Percentiles rank a stretch among this genome's conserved stretches.
phyloP scores from a whole-genome alignment of 2,329 filamentous ascomycete genomes.

The Bipolaris oryzae region DNA sequence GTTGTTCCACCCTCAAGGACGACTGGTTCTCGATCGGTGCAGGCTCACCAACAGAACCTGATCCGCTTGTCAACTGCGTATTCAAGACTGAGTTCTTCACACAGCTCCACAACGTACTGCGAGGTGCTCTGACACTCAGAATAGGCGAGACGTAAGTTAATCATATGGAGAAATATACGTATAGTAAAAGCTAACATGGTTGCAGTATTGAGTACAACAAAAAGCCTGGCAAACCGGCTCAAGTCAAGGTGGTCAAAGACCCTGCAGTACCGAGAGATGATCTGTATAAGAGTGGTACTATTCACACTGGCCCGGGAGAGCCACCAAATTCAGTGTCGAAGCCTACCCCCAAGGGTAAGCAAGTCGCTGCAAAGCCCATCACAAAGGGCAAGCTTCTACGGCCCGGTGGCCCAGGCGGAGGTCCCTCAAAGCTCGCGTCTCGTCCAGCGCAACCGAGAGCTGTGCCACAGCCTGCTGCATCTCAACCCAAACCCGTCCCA shows the following conservation, averaged over 20 bases:
- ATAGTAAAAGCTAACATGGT: constrained; percentile 29
- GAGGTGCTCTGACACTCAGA: constrained; percentile 79
- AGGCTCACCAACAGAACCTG: constrained; percentile 87
- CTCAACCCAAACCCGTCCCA: constrained; percentile 56
- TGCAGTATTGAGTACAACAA: constrained; percentile 87
- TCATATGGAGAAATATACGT: background rate
- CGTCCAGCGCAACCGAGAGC: constrained; percentile 51
- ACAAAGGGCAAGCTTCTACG: constrained; percentile 91
- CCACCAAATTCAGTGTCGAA: constrained; percentile 79
- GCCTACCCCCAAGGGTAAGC: constrained; percentile 86
- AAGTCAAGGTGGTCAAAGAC: constrained; percentile 90
- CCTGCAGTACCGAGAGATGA: constrained; percentile 74
- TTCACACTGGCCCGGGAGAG: constrained; percentile 87
- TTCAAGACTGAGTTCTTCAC: constrained; percentile 98
- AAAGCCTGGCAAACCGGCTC: constrained; percentile 90
- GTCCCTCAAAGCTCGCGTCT: constrained; percentile 72
- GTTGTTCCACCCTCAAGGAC: constrained; percentile 80
- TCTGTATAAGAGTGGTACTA: constrained; percentile 89
- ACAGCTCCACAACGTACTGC: constrained; percentile 80
- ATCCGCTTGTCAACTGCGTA: constrained; percentile 90
- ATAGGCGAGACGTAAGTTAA: constrained; percentile 69
- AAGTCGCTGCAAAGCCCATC: constrained; percentile 85
- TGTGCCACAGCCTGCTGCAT: constrained; percentile 48
- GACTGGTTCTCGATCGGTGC: constrained; percentile 96
- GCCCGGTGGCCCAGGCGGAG: constrained; percentile 83